These are phyloP conservation scores for Salix caprea DNA, from an alignment of 345 rosid species.

Conservation along the genomic window DNA sequence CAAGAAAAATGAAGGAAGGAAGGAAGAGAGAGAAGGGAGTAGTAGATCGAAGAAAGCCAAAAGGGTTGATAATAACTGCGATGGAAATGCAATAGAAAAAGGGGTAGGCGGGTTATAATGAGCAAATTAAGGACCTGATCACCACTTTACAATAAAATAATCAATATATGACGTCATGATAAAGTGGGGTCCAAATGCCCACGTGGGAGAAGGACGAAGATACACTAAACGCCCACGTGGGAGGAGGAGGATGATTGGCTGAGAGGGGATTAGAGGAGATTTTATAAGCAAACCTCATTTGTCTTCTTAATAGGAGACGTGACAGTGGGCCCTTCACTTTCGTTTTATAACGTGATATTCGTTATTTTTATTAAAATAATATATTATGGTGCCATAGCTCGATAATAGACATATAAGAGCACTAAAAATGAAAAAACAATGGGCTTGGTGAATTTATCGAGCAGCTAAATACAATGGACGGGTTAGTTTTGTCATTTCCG, in stretches of 20 bases:
- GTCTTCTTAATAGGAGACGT: constrained; percentile 55
- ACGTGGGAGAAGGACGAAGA: constrained; percentile 44
- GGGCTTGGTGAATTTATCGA: too few relatives aligned
- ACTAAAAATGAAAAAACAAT: too few relatives aligned
- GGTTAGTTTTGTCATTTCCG: too few relatives aligned
- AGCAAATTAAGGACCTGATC: too few relatives aligned
- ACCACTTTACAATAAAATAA: background rate
- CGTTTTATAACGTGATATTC: background rate
- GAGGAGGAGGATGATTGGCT: constrained; percentile 51
- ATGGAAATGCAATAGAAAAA: too few relatives aligned
- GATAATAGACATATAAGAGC: too few relatives aligned
- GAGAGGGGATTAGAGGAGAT: constrained; percentile 63
- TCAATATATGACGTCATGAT: constrained; percentile 6
- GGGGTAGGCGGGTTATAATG: too few relatives aligned
- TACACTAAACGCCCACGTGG: constrained; percentile 47
- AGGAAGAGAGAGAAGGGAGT: background rate
- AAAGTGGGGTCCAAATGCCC: constrained; percentile 41
- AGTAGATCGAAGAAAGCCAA: constrained; percentile 15
- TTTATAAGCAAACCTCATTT: constrained; percentile 17
- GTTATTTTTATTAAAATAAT: too few relatives aligned
- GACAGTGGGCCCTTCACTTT: constrained; percentile 31
- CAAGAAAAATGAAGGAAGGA: background rate
- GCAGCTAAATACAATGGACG: too few relatives aligned
- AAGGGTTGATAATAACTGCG: background rate
- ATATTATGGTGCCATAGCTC: too few relatives aligned